These are phyloP conservation scores for Leccinum subtestaceum DNA, from an alignment of 768 basidiomycete species.

Conservation along the genomic window DNA sequence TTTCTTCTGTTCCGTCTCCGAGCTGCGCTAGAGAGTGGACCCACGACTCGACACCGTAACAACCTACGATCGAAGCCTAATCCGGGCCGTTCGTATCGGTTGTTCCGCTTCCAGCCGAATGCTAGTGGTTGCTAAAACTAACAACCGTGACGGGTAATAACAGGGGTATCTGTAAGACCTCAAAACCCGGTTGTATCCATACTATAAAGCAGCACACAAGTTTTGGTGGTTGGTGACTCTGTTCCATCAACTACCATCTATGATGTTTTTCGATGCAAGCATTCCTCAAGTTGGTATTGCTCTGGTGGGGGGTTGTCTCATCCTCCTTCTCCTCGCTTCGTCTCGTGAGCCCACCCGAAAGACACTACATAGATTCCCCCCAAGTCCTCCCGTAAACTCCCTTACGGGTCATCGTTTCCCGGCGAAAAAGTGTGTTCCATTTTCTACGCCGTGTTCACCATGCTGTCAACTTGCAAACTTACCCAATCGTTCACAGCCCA, in stretches of 20 bases:
- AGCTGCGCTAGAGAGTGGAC: no score
- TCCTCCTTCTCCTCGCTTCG: slow-evolving; percentile 1
- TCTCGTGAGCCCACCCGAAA: background rate
- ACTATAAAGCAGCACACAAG: no score
- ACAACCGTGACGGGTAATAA: no score
- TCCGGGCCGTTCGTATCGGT: no score
- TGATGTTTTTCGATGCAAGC: background rate
- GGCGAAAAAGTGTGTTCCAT: background rate
- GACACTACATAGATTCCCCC: background rate
- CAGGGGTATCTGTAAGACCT: no score
- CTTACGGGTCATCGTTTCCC: slow-evolving; percentile 3
- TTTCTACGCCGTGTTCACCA: background rate
- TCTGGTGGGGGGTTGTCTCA: background rate
- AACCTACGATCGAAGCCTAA: no score
- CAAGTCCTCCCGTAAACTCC: slow-evolving; percentile 2
- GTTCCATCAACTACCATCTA: no score
- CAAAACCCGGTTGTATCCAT: no score
- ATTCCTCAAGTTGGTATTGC: background rate
- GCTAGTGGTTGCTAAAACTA: no score
- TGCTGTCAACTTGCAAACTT: background rate
- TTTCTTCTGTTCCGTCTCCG: no score
- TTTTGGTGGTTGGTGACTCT: no score
- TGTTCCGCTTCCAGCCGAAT: no score
- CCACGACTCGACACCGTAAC: slow-evolving; percentile 20
- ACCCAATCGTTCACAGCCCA: background rate